Percentiles rank a stretch among this genome's conserved stretches.
Evolutionary conservation across 306 rosid species (phyloP).

Genomic region (Medicago ruthenica): DNA sequence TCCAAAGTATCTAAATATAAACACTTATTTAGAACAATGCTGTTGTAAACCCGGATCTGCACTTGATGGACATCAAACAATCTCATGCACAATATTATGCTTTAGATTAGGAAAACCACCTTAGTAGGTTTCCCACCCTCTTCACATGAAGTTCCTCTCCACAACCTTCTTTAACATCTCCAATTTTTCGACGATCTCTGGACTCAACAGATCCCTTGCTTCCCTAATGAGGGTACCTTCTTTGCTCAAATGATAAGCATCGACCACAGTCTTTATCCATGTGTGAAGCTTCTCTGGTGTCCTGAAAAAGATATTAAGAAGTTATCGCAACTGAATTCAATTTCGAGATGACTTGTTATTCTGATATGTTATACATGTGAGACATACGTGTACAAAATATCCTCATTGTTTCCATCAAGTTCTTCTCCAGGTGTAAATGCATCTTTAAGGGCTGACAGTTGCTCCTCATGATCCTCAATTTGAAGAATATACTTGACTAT

Average conservation of each 20-base stretch:
- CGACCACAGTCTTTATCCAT: conserved; percentile 70
- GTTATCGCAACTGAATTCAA: conserved; percentile 6
- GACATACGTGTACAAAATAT: conserved; percentile 80
- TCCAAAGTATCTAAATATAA: conserved; percentile 6
- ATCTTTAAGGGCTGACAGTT: conserved; percentile 66
- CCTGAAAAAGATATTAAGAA: conserved; percentile 52
- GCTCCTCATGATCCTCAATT: conserved; percentile 82
- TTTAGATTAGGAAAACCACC: conserved; percentile 20
- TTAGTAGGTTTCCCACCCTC: conserved; percentile 9
- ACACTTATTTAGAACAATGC: conserved; percentile 25
- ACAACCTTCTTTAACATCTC: conserved; percentile 70
- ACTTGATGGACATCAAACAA: conserved; percentile 34
- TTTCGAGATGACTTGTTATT: conserved; percentile 12
- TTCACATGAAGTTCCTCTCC: conserved; percentile 80
- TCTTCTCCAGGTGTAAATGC: conserved; percentile 97
- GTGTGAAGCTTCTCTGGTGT: conserved; percentile 85
- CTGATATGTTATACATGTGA: conserved; percentile 56
- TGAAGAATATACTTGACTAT: conserved; percentile 76
- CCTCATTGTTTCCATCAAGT: conserved; percentile 77
- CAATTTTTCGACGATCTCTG: conserved; percentile 73
- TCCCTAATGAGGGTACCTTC: conserved; percentile 85
- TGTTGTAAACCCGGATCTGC: conserved; percentile 1
- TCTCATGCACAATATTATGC: neutral
- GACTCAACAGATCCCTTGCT: conserved; percentile 90
- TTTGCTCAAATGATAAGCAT: conserved; percentile 80